A percentile compares a stretch with the other conserved stretches of the same genome.
These are phyloP conservation scores for Macrocybe sp. DNA, from an alignment of 1,284 basidiomycete genomes.

Conservation along the genomic window DNA sequence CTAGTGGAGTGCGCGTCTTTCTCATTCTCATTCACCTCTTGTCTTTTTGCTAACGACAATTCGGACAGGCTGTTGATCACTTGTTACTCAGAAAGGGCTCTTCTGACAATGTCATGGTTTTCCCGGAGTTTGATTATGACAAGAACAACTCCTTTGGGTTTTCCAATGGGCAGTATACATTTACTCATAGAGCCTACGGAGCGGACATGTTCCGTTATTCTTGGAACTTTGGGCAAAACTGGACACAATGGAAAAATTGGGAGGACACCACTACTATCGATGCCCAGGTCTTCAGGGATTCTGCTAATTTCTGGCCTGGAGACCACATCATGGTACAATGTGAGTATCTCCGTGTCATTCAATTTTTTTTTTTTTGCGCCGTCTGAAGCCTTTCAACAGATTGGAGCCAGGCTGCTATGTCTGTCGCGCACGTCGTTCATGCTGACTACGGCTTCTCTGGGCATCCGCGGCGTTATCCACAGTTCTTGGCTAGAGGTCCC, in stretches of 20 bases:
- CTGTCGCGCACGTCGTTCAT: slow-evolving; percentile 67
- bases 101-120: slow-evolving; percentile 74
- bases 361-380: slow-evolving; percentile 1
- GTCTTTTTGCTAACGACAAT: slow-evolving; percentile 12
- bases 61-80: slow-evolving; percentile 58
- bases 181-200: slow-evolving; percentile 77
- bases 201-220: slow-evolving; percentile 88
- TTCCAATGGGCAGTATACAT: slow-evolving; percentile 60
- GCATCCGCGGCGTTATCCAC: slow-evolving; percentile 71
- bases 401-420: slow-evolving; percentile 65
- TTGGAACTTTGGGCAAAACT: slow-evolving; percentile 81
- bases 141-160: slow-evolving; percentile 52
- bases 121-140: slow-evolving; percentile 77
- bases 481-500: slow-evolving; percentile 78
- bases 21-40: slow-evolving; percentile 4
- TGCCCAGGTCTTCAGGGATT: slow-evolving; percentile 44
- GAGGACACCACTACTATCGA: slow-evolving; percentile 69
- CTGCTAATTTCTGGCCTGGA: slow-evolving; percentile 74
- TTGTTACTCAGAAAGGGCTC: slow-evolving; percentile 77
- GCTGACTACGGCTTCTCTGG: slow-evolving; percentile 64
- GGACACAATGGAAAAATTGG: slow-evolving; percentile 76
- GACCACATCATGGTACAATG: slow-evolving; percentile 86
- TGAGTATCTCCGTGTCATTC: slow-evolving; percentile 29
- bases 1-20: slow-evolving; percentile 47
- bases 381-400: slow-evolving; percentile 36